Conservation (phyloP, 2,329 filamentous ascomycete genomes). For the Huntiella savannae region DNA sequence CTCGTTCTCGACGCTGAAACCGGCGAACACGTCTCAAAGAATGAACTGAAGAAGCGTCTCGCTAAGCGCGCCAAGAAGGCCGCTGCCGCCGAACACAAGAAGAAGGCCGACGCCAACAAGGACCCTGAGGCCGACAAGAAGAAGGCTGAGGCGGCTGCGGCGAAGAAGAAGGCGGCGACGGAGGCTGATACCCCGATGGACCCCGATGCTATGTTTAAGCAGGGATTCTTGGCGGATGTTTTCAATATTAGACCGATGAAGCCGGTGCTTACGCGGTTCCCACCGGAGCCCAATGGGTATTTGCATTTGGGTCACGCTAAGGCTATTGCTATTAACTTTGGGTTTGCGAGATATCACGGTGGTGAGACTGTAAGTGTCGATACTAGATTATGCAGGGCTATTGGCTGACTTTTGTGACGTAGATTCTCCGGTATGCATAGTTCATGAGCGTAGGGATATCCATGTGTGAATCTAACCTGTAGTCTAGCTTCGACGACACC, state of each 20-base stretch:
- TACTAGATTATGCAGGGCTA: not conserved
- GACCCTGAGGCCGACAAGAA: slow-evolving; percentile 21
- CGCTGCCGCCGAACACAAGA: slow-evolving; percentile 31
- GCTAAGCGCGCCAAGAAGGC: slow-evolving; percentile 41
- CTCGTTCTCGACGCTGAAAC: slow-evolving; percentile 43
- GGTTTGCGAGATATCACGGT: slow-evolving; percentile 69
- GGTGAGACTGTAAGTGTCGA: slow-evolving; percentile 32
- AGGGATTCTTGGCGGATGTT: slow-evolving; percentile 55
- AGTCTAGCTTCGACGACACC: slow-evolving; percentile 70
- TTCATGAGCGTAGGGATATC: slow-evolving; percentile 11
- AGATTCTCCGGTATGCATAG: slow-evolving; percentile 10
- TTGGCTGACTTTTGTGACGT: not conserved
- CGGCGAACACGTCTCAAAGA: slow-evolving; percentile 46
- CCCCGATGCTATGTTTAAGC: slow-evolving; percentile 56
- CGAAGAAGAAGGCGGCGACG: slow-evolving; percentile 14
- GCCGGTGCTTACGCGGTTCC: slow-evolving; percentile 52
- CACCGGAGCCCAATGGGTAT: slow-evolving; percentile 81
- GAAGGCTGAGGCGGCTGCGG: slow-evolving; percentile 26
- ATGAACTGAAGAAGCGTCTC: slow-evolving; percentile 41
- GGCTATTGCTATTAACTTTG: slow-evolving; percentile 91
- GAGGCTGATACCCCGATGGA: slow-evolving; percentile 21
- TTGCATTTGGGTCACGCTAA: slow-evolving; percentile 89
- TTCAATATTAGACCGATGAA: slow-evolving; percentile 47
- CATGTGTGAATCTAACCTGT: not conserved
- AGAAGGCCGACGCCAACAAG: slow-evolving; percentile 16